Base-by-base conservation (phyloP, 495 filamentous ascomycete species). In the Hypoxylon lienhwacheense region DNA sequence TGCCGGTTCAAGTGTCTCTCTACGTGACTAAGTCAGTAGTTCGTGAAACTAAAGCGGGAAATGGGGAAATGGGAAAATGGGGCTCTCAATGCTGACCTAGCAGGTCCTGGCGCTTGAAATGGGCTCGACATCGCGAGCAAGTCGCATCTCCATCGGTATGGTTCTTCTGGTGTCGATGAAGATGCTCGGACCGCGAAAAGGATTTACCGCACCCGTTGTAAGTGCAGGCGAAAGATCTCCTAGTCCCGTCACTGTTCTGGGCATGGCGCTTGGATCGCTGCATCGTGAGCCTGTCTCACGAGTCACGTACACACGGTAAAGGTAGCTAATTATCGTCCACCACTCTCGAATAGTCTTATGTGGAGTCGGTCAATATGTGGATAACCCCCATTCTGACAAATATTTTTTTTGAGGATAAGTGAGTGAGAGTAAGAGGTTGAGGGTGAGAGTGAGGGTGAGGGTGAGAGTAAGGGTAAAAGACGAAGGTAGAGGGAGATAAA, bases 1-100 rank as follows among this genome's bases (percentile, higher is more conserved):
- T 85, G 82, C 5, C 82, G 78, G 31, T 70, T 66, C 72, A 83
- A 79, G 55, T 85, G 82, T 50, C 82, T 70, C 24, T 79, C 81
- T 82, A 47, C 34, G 42, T n/a, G 4, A 12, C 47, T 66, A 32
- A 62, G 65, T 53, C 37, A 55, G 48, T 42, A 39, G 11, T 33
- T 16, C 7, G 45, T 12, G 12, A 54, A 36, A 40, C 32, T 31
- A 2, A 44, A 11, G 36, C 44, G 19, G 47, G 34, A 7, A 12
- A 43, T 15, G 7, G 12, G 47, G 45, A n/a, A 7, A 29, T 37
- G 7, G 15, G 2, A 15, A 28, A 34, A n/a, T n/a, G 14, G 7
- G 5, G 25, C 22, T 15, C 44, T 3, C 20, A 55, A 70, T 49
- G 55, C 57, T 61, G 59, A 81, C 80, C 75, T 33, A 84, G 63